Evolutionary conservation across 768 basidiomycete species (phyloP), one percentile per base, ranked within the genome.

Genomic region (Xerocomellus amylosporus): DNA sequence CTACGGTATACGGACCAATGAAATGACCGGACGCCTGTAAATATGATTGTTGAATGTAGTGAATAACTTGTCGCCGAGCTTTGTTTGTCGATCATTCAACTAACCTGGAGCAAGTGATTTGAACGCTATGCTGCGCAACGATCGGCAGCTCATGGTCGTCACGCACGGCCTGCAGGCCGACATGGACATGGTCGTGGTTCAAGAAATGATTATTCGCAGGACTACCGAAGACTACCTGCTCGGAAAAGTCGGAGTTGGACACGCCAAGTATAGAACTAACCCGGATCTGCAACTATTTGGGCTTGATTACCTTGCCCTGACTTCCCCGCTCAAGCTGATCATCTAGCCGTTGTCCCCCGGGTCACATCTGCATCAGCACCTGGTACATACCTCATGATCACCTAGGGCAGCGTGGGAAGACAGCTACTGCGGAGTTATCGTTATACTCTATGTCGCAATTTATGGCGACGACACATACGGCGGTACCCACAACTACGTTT

Each of bases 111-210:
- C 26, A 47, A 64, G 56, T 43, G 64, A 53, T 56, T 57, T 67
- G 53, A 54, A 54, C 13, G 54, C 45, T 46, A 49, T 41, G 42
- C 64, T 39, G 42, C 54, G 47, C 48, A 63, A 39, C 41, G 62
- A 58, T 61, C 62, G 60, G 41, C 60, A 69, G 46, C 53, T 59
- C 55, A 58, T 58, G 17, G 61, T 62, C 50, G 56, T 48, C 56
- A 51, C 55, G 46, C 65, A 58, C 67, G 69, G 55, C 67, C 63
- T 62, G 40, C 64, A 62, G 60, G 65, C 69, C 67, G 63, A 59
- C 57, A 71, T 60, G 53, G 67, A 54, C 65, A 70, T 71, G 59
- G 56, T 67, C 31, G 58, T 53, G 46, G 62, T 62, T 65, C 53
- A 64, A 66, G 61, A 49, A 47, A 55, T 47, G 30, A 53, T 36